Percentiles rank a stretch among this genome's conserved stretches.
Evolutionary conservation across 345 rosid species (phyloP).

Genomic region (Triadica sebifera): DNA sequence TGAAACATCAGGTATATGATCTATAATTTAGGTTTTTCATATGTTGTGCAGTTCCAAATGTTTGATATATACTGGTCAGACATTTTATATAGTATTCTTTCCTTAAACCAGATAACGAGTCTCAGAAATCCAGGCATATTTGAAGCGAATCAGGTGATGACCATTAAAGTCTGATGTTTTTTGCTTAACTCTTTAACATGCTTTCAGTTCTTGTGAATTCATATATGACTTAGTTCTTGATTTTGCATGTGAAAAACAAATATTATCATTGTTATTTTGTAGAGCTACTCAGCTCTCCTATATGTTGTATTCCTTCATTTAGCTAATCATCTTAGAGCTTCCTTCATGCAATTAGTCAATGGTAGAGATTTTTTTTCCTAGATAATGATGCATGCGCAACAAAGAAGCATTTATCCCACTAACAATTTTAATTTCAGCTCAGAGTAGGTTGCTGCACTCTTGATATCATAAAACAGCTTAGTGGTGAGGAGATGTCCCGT

Average conservation of each 20-base stretch:
- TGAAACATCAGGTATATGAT: slow-evolving; percentile 58
- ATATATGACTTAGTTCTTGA: not conserved
- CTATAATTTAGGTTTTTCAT: slow-evolving; percentile 2
- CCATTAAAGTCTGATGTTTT: not conserved
- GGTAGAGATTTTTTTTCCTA: not conserved
- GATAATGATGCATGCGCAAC: not conserved
- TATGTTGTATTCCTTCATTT: not conserved
- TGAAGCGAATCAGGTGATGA: slow-evolving; percentile 66
- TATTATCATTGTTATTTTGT: not conserved
- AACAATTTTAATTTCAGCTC: slow-evolving; percentile 52
- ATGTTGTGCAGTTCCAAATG: slow-evolving; percentile 2
- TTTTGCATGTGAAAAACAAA: not conserved
- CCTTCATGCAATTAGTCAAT: not conserved
- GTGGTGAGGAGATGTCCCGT: slow-evolving; percentile 82
- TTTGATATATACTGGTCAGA: slow-evolving; percentile 3
- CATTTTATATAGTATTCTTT: slow-evolving; percentile 4
- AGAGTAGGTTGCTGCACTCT: slow-evolving; percentile 85
- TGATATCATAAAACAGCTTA: slow-evolving; percentile 80
- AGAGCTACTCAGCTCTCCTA: not conserved
- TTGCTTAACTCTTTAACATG: not conserved
- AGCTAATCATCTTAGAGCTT: not conserved
- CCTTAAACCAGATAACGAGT: slow-evolving; percentile 50
- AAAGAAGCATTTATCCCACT: slow-evolving; percentile 5
- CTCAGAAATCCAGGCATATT: slow-evolving; percentile 80
- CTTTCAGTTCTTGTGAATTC: not conserved